Evolutionary conservation across 225 moss, liverwort and hornwort genomes (phyloP), one percentile per base, ranked within the genome.

Genomic region (Lunularia cruciata): DNA sequence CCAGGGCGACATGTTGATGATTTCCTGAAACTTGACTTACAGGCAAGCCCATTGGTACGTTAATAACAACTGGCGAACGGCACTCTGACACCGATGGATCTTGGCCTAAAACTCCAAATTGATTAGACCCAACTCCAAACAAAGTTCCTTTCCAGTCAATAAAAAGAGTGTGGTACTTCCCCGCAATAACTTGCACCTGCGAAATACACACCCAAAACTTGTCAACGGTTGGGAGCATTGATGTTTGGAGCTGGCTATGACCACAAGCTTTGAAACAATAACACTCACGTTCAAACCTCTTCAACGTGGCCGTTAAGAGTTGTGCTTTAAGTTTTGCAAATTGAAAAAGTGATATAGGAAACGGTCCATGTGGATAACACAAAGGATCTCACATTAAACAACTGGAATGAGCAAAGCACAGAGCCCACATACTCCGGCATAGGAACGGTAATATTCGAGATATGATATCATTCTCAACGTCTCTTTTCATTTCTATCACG

Each of bases 131-230:
- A 56, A 92, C 86, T 26, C 80, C 76, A 65, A 77, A 87, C 6
- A 89, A 33, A 38, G 80, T 83, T 28, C 92, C 86, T 39, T 79
- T 54, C 36, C 64, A 49, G 11, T 87, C 81, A 56, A 90, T 83
- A 53, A 92, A 43, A 1, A 90, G 71, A 34, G 88, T 84, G 62
- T 84, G 80, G 69, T 84, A 90, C 76, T 79, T 92, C 32, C 95
- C 95, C 72, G 90, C 85, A 31, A 85, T 89, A 39, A 69, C 65
- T 40, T 87, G 85, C 49, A 92, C 78, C 92, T 92, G 88, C 67
- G 18, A 30, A 34, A 3, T 32, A 19, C 4, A 54, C 1, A 48
- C 47, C 47, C 47, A 48, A 18, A 48, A 48, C 22, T 15, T 47
- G 5, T 14, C 5, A 47, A 14, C 47, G 47, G 14, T 5, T 3